phyloP scores from a whole-genome alignment of 2,329 filamentous ascomycete genomes.

The Juglanconis sp. region DNA sequence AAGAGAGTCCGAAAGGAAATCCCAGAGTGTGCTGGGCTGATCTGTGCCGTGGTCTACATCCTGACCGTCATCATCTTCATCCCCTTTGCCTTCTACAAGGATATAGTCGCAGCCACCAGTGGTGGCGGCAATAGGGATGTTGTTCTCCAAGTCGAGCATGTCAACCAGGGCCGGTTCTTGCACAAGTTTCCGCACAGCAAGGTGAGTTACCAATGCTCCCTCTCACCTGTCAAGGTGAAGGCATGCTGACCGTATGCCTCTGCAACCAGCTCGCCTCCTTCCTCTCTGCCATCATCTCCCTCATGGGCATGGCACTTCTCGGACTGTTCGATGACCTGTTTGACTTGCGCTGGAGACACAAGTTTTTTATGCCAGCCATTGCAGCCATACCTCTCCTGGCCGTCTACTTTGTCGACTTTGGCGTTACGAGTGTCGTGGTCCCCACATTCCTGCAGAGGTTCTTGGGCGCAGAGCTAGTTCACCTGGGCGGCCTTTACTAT shows the following conservation, averaged over 20 bases:
- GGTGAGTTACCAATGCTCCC: conserved; percentile 42
- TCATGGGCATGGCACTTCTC: conserved; percentile 86
- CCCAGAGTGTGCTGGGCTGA: conserved; percentile 93
- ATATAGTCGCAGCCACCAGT: conserved; percentile 91
- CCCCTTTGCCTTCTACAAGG: conserved; percentile 96
- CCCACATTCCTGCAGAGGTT: conserved; percentile 82
- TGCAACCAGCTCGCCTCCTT: conserved; percentile 77
- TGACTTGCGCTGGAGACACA: conserved; percentile 98
- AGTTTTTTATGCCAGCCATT: conserved; percentile 95
- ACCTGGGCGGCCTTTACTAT: conserved; percentile 85
- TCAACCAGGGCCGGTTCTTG: conserved; percentile 79
- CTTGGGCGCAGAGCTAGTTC: conserved; percentile 72
- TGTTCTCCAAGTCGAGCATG: conserved; percentile 67
- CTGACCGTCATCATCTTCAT: conserved; percentile 88
- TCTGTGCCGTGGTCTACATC: conserved; percentile 90
- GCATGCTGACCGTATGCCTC: neutral
- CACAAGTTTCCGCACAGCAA: conserved; percentile 95
- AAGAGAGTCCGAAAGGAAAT: conserved; percentile 69
- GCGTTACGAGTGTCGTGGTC: conserved; percentile 91
- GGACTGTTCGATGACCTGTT: conserved; percentile 95
- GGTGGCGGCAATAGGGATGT: conserved; percentile 90
- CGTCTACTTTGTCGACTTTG: conserved; percentile 98
- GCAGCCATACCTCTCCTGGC: conserved; percentile 90
- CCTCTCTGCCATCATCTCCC: conserved; percentile 86
- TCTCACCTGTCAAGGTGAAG: neutral